Percentiles rank a stretch among this genome's conserved stretches.
Evolutionary conservation across 2,329 filamentous ascomycete species (phyloP).

Genomic region (Periconia macrospinosa): DNA sequence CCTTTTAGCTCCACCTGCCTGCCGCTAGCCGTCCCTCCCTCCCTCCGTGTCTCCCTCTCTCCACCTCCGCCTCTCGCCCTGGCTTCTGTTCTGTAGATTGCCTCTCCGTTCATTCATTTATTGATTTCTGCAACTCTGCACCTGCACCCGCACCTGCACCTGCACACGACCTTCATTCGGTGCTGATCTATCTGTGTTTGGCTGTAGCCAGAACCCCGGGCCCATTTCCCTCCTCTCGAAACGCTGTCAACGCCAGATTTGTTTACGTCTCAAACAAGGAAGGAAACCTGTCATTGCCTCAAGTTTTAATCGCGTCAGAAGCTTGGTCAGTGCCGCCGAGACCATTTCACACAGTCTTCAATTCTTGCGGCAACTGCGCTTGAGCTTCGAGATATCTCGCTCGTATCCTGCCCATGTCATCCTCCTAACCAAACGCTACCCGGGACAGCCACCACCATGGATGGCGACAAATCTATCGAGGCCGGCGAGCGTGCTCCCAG

Average conservation of each 20-base stretch:
- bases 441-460: constrained; percentile 23
- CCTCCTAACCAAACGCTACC: constrained; percentile 9
- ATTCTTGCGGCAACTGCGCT: constrained; percentile 8
- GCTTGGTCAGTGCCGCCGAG: neutral
- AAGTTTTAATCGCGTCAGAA: neutral
- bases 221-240: constrained; percentile 17
- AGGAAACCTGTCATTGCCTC: neutral
- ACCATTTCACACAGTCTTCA: neutral
- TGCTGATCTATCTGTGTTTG: neutral
- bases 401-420: constrained; percentile 16
- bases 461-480: constrained; percentile 15
- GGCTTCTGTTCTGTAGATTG: neutral
- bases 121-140: neutral
- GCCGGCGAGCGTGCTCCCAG: constrained; percentile 24
- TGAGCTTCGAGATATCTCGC: neutral
- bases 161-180: neutral
- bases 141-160: neutral
- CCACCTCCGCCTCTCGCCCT: neutral
- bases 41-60: neutral
- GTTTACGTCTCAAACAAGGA: constrained; percentile 17
- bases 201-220: neutral
- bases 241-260: constrained; percentile 18
- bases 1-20: neutral
- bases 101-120: neutral
- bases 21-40: neutral